Percentiles rank a stretch among this genome's conserved stretches.
Evolutionary conservation across 768 basidiomycete genomes (phyloP).

Genomic region (Rhodotorula babjevae): DNA sequence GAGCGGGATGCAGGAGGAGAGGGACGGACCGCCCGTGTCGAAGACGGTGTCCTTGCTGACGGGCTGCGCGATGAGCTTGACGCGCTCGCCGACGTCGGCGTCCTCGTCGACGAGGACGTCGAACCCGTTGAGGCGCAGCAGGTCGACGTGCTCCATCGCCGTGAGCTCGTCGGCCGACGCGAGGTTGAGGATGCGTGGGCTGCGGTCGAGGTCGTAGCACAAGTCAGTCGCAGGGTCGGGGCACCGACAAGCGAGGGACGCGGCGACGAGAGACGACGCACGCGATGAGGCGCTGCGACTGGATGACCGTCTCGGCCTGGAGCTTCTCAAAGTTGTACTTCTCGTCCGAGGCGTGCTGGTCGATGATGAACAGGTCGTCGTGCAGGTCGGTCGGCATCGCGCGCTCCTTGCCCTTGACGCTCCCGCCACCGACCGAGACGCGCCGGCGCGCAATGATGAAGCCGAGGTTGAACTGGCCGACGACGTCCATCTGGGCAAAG

Average conservation of each 20-base stretch:
- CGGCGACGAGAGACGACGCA: too few species aligned
- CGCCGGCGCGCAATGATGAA: conserved; percentile 80
- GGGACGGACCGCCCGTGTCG: conserved; percentile 67
- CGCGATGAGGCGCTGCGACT: conserved; percentile 78
- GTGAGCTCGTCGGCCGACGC: conserved; percentile 85
- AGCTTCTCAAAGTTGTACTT: conserved; percentile 97
- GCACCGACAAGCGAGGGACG: too few species aligned
- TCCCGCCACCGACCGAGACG: not conserved
- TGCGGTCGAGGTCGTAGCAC: conserved; percentile 44
- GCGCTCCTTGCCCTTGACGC: not conserved
- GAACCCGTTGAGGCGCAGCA: conserved; percentile 82
- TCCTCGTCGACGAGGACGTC: conserved; percentile 64
- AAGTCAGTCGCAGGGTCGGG: too few species aligned
- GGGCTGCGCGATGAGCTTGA: conserved; percentile 75
- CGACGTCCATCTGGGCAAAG: conserved; percentile 72
- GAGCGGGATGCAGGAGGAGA: not conserved
- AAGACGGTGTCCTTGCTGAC: conserved; percentile 87
- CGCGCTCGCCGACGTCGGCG: conserved; percentile 51
- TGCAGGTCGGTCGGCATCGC: conserved; percentile 22
- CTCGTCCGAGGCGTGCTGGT: conserved; percentile 96
- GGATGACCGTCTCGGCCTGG: conserved; percentile 81
- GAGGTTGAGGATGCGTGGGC: conserved; percentile 70
- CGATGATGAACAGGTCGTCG: conserved; percentile 89
- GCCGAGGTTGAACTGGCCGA: conserved; percentile 94
- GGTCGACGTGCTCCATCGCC: conserved; percentile 77